Percentiles rank a stretch among this genome's conserved stretches.
Conservation (phyloP, 768 basidiomycete genomes). For the Mycena epipterygia region DNA sequence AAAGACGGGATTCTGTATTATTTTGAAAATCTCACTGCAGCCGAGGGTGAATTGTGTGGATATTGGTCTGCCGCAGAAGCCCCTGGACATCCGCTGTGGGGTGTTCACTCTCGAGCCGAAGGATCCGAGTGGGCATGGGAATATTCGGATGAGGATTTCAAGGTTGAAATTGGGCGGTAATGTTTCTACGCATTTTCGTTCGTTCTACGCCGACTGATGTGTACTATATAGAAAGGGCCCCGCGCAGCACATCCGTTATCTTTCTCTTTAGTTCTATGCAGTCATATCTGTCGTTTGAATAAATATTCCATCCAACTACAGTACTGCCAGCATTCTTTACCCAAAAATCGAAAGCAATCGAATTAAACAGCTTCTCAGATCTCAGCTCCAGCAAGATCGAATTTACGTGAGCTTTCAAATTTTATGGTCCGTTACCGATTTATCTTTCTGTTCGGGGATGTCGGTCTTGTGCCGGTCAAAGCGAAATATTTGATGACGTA, state of each 20-base stretch:
- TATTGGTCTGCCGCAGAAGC: conserved; percentile 4
- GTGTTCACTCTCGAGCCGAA: not conserved
- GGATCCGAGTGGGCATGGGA: conserved; percentile 22
- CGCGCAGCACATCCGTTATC: conserved; percentile 13
- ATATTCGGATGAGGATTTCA: not conserved
- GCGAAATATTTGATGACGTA: not conserved
- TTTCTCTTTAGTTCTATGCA: no score
- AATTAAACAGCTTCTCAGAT: no score
- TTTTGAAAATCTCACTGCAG: conserved; percentile 14
- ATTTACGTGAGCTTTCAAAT: no score
- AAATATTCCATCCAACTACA: no score
- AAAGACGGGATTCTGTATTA: not conserved
- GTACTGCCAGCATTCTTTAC: no score
- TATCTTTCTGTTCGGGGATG: no score
- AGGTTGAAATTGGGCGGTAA: conserved; percentile 15
- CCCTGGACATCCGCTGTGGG: conserved; percentile 1
- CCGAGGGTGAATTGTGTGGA: conserved; percentile 4
- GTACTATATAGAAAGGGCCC: not conserved
- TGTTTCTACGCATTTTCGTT: not conserved
- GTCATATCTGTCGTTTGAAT: no score
- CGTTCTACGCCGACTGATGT: not conserved
- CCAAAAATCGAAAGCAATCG: no score
- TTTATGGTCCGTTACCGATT: no score
- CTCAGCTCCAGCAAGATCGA: no score
- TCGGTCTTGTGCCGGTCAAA: no score